These are phyloP conservation scores for Fusarium veterinarium DNA, from an alignment of 2,329 filamentous ascomycete genomes.

Conservation along the genomic window DNA sequence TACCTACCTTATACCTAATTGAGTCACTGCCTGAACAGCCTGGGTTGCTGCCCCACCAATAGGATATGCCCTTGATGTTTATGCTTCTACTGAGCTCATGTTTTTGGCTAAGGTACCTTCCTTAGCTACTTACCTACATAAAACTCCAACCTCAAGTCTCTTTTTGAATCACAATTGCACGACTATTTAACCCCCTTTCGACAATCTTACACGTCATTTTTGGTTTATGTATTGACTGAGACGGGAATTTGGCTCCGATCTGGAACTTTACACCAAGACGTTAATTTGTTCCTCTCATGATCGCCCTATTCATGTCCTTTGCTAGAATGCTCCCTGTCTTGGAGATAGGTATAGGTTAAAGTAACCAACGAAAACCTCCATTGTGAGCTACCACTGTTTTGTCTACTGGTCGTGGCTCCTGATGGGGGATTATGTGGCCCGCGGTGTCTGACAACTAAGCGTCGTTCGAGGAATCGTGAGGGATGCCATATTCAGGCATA, in stretches of 20 bases:
- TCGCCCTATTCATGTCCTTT: neutral
- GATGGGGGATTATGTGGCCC: neutral
- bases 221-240: neutral
- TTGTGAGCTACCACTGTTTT: neutral
- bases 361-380: neutral
- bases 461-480: neutral
- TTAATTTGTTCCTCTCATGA: neutral
- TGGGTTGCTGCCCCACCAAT: conserved; percentile 26
- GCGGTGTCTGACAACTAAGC: neutral
- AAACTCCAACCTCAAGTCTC: conserved; percentile 6
- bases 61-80: neutral
- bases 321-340: neutral
- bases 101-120: neutral
- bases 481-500: neutral
- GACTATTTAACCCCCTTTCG: neutral
- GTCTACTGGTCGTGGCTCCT: neutral
- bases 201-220: conserved; percentile 20
- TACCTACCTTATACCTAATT: neutral
- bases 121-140: conserved; percentile 8
- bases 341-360: neutral
- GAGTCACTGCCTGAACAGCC: neutral
- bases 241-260: neutral
- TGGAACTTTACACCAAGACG: neutral
- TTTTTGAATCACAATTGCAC: neutral
- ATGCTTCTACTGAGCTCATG: conserved; percentile 22